Evolutionary conservation across 768 basidiomycete species (phyloP).

Genomic region (Russula earlei): DNA sequence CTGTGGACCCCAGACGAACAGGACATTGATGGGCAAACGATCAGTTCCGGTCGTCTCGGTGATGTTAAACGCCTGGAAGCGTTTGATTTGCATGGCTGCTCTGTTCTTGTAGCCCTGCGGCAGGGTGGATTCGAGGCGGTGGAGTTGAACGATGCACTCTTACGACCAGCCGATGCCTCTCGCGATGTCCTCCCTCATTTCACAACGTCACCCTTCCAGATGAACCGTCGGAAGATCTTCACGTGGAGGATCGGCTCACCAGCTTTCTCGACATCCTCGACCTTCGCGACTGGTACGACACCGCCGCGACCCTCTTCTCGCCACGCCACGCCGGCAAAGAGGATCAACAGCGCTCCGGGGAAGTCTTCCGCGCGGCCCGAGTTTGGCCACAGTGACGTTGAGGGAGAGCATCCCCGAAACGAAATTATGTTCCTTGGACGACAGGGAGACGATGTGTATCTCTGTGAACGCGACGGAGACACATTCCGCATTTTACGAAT

Average conservation of each 20-base stretch:
- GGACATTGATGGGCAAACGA: conserved; percentile 32
- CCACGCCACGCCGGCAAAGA: conserved; percentile 34
- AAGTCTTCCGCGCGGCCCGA: conserved; percentile 47
- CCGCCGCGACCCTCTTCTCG: conserved; percentile 30
- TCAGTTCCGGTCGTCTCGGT: conserved; percentile 46
- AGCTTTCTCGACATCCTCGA: conserved; percentile 20
- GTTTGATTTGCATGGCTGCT: conserved; percentile 65
- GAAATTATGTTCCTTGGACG: conserved; percentile 79
- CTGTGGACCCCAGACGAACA: conserved; percentile 63
- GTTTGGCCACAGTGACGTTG: conserved; percentile 39
- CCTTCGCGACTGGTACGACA: not conserved
- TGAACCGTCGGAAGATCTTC: conserved; percentile 64
- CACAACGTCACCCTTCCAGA: conserved; percentile 45
- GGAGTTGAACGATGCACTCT: conserved; percentile 68
- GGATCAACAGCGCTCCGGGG: conserved; percentile 36
- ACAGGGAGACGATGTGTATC: conserved; percentile 64
- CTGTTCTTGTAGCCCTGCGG: conserved; percentile 77
- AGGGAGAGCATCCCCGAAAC: conserved; percentile 42
- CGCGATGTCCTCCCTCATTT: conserved; percentile 66
- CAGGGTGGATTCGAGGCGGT: conserved; percentile 80
- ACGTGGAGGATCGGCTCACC: conserved; percentile 80
- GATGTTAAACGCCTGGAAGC: conserved; percentile 79
- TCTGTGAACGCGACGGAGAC: conserved; percentile 67
- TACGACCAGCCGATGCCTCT: conserved; percentile 74
- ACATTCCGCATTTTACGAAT: conserved; percentile 72